A percentile compares a stretch with the other conserved stretches of the same genome.
phyloP scores from a whole-genome alignment of 2,329 filamentous ascomycete species.

The Stagonosporopsis vannaccii region DNA sequence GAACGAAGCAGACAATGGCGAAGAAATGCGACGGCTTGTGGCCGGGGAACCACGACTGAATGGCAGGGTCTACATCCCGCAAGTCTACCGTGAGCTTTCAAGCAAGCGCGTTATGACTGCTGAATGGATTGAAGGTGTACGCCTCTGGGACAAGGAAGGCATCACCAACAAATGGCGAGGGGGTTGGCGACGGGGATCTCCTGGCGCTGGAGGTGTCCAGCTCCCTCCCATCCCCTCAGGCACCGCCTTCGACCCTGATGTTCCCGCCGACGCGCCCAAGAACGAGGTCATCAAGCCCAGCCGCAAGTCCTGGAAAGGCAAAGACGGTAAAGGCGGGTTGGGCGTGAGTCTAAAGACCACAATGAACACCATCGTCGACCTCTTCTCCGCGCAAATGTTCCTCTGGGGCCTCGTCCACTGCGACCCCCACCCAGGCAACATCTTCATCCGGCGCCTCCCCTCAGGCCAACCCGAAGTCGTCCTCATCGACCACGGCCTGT shows the following conservation, averaged over 20 bases:
- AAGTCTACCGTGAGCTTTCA: conserved; percentile 81
- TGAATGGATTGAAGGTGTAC: conserved; percentile 96
- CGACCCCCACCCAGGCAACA: conserved; percentile 96
- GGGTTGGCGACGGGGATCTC: conserved; percentile 76
- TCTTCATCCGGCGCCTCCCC: conserved; percentile 88
- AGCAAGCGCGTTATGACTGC: conserved; percentile 88
- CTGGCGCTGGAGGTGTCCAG: conserved; percentile 74
- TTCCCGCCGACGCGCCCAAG: conserved; percentile 46
- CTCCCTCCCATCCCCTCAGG: conserved; percentile 58
- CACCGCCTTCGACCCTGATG: conserved; percentile 40
- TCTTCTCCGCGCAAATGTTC: conserved; percentile 98
- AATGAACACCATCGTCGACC: conserved; percentile 95
- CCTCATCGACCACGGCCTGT: conserved; percentile 95
- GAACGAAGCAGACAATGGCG: conserved; percentile 88
- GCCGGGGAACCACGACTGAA: conserved; percentile 76
- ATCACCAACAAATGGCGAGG: conserved; percentile 81
- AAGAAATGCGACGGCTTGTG: conserved; percentile 81
- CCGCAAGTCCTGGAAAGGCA: conserved; percentile 79
- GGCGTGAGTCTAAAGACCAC: conserved; percentile 84
- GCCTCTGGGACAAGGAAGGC: conserved; percentile 88
- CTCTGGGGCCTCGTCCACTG: conserved; percentile 95
- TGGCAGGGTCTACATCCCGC: conserved; percentile 85
- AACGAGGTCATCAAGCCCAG: conserved; percentile 77
- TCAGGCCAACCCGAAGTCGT: conserved; percentile 87
- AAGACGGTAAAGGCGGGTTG: conserved; percentile 76